These are phyloP conservation scores for Hanseniaspora mollemarum DNA, from an alignment of 805 yeast species.

Conservation along the genomic window DNA sequence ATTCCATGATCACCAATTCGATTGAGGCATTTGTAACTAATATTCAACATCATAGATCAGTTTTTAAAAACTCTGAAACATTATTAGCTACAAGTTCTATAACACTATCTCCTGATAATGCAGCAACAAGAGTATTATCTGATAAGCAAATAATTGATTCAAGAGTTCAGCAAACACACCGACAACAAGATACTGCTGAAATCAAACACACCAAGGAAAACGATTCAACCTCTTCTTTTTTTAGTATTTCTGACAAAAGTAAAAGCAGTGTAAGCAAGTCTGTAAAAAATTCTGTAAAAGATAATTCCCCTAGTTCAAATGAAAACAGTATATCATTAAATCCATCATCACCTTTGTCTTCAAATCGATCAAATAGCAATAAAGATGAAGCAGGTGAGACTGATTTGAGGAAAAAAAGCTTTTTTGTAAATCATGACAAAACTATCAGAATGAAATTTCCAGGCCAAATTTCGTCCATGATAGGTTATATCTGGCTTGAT, in stretches of 20 bases:
- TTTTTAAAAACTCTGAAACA: slow-evolving; percentile 14
- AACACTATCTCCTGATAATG: background rate
- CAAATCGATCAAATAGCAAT: background rate
- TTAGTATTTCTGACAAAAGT: no score
- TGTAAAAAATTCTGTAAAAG: no score
- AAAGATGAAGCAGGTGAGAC: background rate
- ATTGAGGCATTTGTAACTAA: slow-evolving; percentile 25
- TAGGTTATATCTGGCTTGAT: slow-evolving; percentile 16
- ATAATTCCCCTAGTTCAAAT: no score
- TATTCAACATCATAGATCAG: background rate
- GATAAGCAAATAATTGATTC: background rate
- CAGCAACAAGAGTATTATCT: background rate
- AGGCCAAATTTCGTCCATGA: slow-evolving; percentile 1
- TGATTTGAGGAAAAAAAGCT: background rate
- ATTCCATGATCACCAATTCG: slow-evolving; percentile 33
- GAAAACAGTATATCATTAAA: no score
- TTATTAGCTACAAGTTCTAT: slow-evolving; percentile 2
- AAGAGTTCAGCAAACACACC: background rate
- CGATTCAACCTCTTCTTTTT: background rate
- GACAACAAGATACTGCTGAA: background rate
- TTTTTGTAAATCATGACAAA: background rate
- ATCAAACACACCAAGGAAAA: no score
- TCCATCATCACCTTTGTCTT: background rate
- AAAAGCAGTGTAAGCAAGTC: no score
- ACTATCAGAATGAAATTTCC: background rate